Base-by-base conservation (phyloP, 1,284 basidiomycete species). In the Microbotryomycetes sp. region DNA sequence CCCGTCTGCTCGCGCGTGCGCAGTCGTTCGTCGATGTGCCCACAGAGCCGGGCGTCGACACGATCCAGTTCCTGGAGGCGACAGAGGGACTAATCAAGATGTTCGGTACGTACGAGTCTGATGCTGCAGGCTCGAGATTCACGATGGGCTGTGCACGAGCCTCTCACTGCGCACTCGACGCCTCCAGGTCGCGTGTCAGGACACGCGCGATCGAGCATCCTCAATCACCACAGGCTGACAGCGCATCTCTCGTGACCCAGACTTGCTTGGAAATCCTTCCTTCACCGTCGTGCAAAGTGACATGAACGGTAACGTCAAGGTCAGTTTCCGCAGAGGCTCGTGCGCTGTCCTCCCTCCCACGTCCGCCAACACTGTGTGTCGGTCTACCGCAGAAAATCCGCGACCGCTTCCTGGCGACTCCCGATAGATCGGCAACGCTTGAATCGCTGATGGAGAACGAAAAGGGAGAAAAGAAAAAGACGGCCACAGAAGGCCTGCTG, bases 21-120 rank as follows among this genome's bases (percentile, higher is more conserved):
- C 62, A 94, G 91, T 91, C 89, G 26, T 97, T 91, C 74, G 85
- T 84, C 71, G 88, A 96, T 76, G 94, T 98, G 30, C 83, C 87
- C 35, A 90, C 87, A 64, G 86, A 90, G 70, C 81, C 81, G 67
- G 93, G 94, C 68, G 84, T 98, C 74, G 86, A 97, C 75, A 97
- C 96, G 3, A 75, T 83, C 48, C 79, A 82, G 49, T 99, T 98
- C 79, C 81, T 94, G 66, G 85, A 96, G 72, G 96, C 96, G 9
- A 82, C 89, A 3, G 83, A 90, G 70, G 92, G 91, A 49, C 81
- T 99, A 53, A 87, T 94, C 67, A 86, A 87, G 68, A 80, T 99
- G 70, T 97, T 98, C 75, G 88, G 92, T 94, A 71, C 64, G 85
- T 76, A 48, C 16, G 26, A 13, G 30, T n/a, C 15, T 21, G 15